Evolutionary conservation across 2,329 filamentous ascomycete species (phyloP).

Genomic region (Boeremia lycopersici): DNA sequence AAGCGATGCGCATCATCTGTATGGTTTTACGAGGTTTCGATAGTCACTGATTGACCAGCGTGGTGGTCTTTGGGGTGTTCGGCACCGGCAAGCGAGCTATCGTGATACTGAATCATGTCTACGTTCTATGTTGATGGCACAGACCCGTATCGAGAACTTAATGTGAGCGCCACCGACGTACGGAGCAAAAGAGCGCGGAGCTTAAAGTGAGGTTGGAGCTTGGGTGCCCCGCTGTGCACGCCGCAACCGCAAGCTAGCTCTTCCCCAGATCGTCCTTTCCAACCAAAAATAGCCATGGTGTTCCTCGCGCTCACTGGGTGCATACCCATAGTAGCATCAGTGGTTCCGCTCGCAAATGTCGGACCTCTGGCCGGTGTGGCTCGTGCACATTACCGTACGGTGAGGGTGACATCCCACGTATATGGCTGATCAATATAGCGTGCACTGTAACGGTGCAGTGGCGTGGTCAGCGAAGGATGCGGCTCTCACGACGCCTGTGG

Average conservation of each 20-base stretch:
- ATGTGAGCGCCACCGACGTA: not conserved
- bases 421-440: not conserved
- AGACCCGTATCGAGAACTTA: not conserved
- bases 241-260: conserved; percentile 7
- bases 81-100: not conserved
- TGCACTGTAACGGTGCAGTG: conserved; percentile 9
- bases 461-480: conserved; percentile 1
- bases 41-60: not conserved
- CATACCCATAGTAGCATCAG: not conserved
- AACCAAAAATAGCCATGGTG: conserved; percentile 8
- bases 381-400: conserved; percentile 5
- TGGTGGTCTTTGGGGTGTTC: too few species aligned
- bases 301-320: not conserved
- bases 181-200: not conserved
- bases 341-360: not conserved
- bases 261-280: not conserved
- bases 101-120: not conserved
- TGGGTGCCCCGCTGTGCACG: conserved; percentile 4
- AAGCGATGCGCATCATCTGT: conserved; percentile 13
- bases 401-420: not conserved
- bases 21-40: conserved; percentile 14
- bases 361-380: not conserved
- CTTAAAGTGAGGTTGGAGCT: conserved; percentile 9
- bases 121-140: conserved; percentile 1
- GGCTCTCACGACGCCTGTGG: conserved; percentile 8